Percentiles rank a stretch among this genome's conserved stretches.
phyloP scores from a whole-genome alignment of 179 eudicot species.

The Silene noctiflora region DNA sequence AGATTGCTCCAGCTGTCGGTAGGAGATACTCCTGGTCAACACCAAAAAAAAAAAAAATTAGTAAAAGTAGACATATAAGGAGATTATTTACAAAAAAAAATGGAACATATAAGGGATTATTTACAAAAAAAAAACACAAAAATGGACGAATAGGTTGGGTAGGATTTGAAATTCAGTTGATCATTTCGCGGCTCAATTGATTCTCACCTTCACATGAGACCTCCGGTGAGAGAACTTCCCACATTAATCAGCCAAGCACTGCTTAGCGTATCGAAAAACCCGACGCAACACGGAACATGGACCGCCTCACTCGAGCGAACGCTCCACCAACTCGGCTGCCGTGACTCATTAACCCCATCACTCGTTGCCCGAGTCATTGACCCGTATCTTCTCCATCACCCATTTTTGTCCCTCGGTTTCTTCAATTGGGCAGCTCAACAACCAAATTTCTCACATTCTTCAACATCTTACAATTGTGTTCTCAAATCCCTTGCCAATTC shows the following conservation, averaged over 20 bases:
- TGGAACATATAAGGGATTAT: no score
- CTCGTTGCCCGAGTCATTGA: conserved; percentile 78
- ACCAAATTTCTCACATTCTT: conserved; percentile 58
- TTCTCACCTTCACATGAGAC: conserved; percentile 22
- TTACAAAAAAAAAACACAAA: no score
- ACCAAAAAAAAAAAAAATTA: no score
- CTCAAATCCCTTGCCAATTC: conserved; percentile 65
- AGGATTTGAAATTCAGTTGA: conserved; percentile 1
- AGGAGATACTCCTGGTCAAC: no score
- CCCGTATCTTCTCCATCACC: conserved; percentile 68
- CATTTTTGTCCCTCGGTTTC: conserved; percentile 69
- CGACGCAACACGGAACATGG: conserved; percentile 42
- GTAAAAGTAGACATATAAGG: no score
- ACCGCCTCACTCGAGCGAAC: conserved; percentile 53
- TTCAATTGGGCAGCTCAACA: conserved; percentile 92
- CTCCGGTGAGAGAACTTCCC: conserved; percentile 35
- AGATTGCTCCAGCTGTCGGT: no score
- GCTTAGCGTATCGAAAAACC: conserved; percentile 36
- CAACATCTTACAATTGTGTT: conserved; percentile 46
- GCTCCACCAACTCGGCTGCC: conserved; percentile 53
- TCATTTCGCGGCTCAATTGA: not conserved
- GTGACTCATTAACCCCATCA: conserved; percentile 50
- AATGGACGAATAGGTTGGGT: not conserved
- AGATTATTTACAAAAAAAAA: no score
- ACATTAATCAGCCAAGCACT: conserved; percentile 50